These are phyloP conservation scores for Neohortaea acidophila DNA, from an alignment of 495 filamentous ascomycete species.

Conservation along the genomic window DNA sequence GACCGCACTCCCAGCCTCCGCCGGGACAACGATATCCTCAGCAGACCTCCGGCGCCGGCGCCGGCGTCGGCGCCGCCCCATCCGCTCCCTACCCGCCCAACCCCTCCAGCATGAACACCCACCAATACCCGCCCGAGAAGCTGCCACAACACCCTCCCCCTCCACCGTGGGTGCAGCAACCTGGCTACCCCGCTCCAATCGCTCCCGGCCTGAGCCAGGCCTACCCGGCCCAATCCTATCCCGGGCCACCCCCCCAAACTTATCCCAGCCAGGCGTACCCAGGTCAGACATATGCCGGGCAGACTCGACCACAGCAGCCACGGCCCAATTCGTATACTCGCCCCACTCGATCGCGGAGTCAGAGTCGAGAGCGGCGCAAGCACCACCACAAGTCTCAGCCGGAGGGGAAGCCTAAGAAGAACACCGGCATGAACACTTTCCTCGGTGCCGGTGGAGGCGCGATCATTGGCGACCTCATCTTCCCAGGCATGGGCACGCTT, in stretches of 20 bases:
- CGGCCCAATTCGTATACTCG: neutral
- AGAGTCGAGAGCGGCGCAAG: constrained; percentile 3
- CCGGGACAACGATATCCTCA: constrained; percentile 4
- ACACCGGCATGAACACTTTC: constrained; percentile 18
- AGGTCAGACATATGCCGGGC: too few relatives aligned
- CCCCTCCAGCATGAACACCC: neutral
- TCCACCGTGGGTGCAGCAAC: neutral
- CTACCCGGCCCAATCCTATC: neutral
- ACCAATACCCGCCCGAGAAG: constrained; percentile 13
- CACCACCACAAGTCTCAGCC: neutral
- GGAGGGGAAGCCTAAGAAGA: constrained; percentile 10
- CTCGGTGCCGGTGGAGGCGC: constrained; percentile 24
- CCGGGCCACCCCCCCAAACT: neutral
- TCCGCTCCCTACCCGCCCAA: neutral
- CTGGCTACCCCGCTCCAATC: neutral
- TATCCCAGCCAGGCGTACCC: too few relatives aligned
- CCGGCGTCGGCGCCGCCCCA: neutral
- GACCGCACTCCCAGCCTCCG: constrained; percentile 13
- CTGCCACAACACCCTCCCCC: constrained; percentile 1
- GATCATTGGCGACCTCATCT: constrained; percentile 25
- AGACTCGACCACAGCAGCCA: neutral
- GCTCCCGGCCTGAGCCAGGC: neutral
- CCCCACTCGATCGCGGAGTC: constrained; percentile 2
- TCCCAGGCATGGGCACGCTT: constrained; percentile 24
- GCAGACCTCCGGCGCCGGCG: constrained; percentile 1